Percentiles rank a stretch among this genome's conserved stretches.
Conservation (phyloP, 176 grass and related monocot genomes). For the Luzula sylvatica region DNA sequence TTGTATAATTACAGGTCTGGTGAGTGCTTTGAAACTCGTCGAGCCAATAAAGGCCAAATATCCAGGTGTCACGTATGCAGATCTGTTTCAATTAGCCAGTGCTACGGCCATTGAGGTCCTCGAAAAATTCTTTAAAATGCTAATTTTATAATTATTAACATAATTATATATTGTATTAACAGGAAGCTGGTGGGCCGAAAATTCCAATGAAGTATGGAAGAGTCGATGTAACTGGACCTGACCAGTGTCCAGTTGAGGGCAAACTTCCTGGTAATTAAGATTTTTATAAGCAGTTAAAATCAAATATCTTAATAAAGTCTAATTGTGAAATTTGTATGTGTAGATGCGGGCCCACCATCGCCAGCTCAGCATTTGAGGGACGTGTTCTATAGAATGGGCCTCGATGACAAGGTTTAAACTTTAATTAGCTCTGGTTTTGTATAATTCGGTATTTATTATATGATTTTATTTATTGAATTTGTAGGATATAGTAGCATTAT, state of each 20-base stretch:
- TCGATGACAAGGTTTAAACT: slow-evolving; percentile 72
- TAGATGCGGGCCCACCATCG: slow-evolving; percentile 74
- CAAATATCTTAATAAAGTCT: neutral
- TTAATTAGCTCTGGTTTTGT: too few relatives aligned
- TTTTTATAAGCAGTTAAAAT: neutral
- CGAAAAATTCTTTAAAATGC: slow-evolving; percentile 21
- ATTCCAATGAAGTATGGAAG: slow-evolving; percentile 90
- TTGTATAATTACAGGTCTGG: slow-evolving; percentile 47
- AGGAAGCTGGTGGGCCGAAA: slow-evolving; percentile 92
- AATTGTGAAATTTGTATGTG: slow-evolving; percentile 4
- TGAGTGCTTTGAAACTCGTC: slow-evolving; percentile 90
- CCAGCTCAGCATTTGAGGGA: slow-evolving; percentile 83
- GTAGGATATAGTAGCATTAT: slow-evolving; percentile 90
- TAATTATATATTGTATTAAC: neutral
- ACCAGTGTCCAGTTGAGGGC: slow-evolving; percentile 86
- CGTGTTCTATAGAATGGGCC: slow-evolving; percentile 97
- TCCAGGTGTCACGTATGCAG: slow-evolving; percentile 51
- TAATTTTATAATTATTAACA: slow-evolving; percentile 12
- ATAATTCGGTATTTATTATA: neutral
- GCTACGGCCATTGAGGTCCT: slow-evolving; percentile 93
- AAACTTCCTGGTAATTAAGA: slow-evolving; percentile 81
- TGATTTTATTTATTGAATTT: slow-evolving; percentile 9
- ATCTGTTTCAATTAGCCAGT: slow-evolving; percentile 95
- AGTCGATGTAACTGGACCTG: slow-evolving; percentile 78
- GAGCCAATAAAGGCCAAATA: slow-evolving; percentile 89